Conservation (phyloP, 192 early-diverging fungal species). For the Fimicolochytrium jonesii region DNA sequence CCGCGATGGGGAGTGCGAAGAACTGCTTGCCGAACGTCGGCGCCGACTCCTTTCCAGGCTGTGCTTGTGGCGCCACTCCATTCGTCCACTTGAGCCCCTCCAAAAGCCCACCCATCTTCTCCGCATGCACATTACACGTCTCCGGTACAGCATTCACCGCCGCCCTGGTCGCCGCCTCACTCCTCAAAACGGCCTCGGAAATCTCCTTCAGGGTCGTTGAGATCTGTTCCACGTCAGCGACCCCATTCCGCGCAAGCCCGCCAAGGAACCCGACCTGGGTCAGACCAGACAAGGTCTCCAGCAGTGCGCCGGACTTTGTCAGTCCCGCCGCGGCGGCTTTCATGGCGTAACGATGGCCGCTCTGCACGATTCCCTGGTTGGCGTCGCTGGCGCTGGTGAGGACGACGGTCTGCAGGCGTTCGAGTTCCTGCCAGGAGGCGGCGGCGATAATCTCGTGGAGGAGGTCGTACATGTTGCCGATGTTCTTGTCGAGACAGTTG, state of each 20-base stretch:
- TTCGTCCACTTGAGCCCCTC: no score
- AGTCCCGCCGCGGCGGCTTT: conserved; percentile 38
- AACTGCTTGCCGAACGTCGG: conserved; percentile 60
- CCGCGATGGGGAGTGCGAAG: conserved; percentile 77
- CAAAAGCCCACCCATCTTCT: conserved; percentile 15
- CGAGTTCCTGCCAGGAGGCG: conserved; percentile 57
- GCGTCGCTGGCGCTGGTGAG: conserved; percentile 61
- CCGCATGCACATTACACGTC: background rate
- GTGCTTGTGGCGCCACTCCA: no score
- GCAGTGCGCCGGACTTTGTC: conserved; percentile 54
- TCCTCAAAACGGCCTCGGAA: background rate
- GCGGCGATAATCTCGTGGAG: conserved; percentile 65
- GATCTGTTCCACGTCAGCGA: conserved; percentile 56
- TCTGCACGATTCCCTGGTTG: conserved; percentile 75
- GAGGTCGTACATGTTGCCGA: conserved; percentile 68
- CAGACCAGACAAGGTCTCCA: conserved; percentile 53
- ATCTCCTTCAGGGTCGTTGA: conserved; percentile 23
- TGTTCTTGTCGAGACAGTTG: conserved; percentile 51
- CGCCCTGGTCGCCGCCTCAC: background rate
- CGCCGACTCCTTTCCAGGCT: conserved; percentile 33
- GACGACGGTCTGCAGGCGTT: conserved; percentile 74
- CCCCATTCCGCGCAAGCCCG: conserved; percentile 60
- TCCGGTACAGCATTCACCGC: conserved; percentile 2
- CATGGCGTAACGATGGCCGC: conserved; percentile 79
- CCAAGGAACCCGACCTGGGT: conserved; percentile 78